These are phyloP conservation scores for Auricularia auricula-judae DNA, from an alignment of 768 basidiomycete species.

Conservation along the genomic window DNA sequence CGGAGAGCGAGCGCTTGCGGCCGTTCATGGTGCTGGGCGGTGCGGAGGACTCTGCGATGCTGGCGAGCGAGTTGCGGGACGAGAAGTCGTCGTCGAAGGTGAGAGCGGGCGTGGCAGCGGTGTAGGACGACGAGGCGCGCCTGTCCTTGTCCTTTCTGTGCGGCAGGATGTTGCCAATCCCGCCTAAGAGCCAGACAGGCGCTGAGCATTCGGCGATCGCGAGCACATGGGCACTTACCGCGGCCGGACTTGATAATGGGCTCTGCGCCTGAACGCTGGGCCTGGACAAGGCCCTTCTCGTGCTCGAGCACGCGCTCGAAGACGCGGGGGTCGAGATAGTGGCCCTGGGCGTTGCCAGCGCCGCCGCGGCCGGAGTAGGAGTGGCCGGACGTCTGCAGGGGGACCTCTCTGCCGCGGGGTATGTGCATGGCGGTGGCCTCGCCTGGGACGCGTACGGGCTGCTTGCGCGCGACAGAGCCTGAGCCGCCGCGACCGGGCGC, in stretches of 20 bases:
- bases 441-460: neutral
- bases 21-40: neutral
- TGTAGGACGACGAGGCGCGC: neutral
- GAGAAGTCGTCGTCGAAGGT: neutral
- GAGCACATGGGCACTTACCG: neutral
- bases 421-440: neutral
- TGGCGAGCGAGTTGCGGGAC: neutral
- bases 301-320: neutral
- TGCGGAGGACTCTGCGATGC: neutral
- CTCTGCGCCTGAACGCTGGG: neutral
- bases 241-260: neutral
- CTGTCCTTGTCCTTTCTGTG: neutral
- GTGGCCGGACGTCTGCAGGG: neutral
- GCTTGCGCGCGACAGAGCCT: neutral
- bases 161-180: neutral
- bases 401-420: neutral
- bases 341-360: neutral
- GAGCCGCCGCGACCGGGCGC: neutral
- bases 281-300: neutral
- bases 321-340: neutral
- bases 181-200: neutral
- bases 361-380: neutral
- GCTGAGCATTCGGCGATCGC: neutral
- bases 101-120: neutral
- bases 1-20: constrained; percentile 1